phyloP scores from a whole-genome alignment of 306 rosid genomes.

The Clitoria ternatea region DNA sequence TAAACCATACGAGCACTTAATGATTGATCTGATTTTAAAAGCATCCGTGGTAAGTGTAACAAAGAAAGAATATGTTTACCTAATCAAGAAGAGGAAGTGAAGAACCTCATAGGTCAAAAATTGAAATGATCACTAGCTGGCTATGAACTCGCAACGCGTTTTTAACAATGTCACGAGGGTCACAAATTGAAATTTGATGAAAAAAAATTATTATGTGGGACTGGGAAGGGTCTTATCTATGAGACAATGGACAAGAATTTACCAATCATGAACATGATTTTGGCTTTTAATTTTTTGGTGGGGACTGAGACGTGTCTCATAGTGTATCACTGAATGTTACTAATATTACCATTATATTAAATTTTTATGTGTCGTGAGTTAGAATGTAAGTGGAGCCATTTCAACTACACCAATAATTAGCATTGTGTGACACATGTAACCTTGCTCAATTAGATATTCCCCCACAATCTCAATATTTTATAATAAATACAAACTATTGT shows the following conservation, averaged over 20 bases:
- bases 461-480: neutral
- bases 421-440: neutral
- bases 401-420: neutral
- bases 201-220: neutral
- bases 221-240: neutral
- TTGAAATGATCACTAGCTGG: neutral
- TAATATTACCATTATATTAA: too few relatives aligned
- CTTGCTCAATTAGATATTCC: neutral
- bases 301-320: neutral
- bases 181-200: neutral
- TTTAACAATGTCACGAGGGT: neutral
- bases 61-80: neutral
- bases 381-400: neutral
- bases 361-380: neutral
- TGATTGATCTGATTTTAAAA: too few relatives aligned
- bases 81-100: neutral
- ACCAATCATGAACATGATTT: neutral
- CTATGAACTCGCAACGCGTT: neutral
- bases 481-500: neutral
- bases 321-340: neutral
- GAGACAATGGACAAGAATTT: neutral
- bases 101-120: neutral
- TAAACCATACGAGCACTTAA: too few relatives aligned
- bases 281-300: slow-evolving; percentile 4
- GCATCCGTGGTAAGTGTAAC: neutral